Evolutionary conservation across 2,329 filamentous ascomycete species (phyloP).

Genomic region (Tolypocladium tundrense): DNA sequence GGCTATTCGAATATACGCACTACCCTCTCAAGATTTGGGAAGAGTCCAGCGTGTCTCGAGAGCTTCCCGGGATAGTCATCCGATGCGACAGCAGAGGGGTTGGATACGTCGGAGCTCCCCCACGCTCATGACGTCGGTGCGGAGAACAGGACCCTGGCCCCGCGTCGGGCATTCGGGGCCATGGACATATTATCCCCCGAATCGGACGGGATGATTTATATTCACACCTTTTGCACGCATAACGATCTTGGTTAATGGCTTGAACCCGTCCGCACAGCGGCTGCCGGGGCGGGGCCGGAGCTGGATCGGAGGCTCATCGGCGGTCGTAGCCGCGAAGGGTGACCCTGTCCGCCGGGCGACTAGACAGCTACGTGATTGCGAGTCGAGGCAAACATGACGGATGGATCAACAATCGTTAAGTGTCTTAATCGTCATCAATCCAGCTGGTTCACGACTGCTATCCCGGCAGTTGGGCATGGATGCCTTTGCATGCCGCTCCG

Average conservation of each 20-base stretch:
- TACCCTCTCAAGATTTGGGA: not conserved
- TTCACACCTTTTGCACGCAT: not conserved
- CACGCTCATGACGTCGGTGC: not conserved
- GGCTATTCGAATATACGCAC: not conserved
- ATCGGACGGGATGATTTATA: not conserved
- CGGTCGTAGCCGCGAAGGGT: not conserved
- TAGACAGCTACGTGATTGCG: no score
- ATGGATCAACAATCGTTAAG: no score
- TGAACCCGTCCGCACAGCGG: not conserved
- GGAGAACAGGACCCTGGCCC: not conserved
- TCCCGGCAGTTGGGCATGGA: not conserved
- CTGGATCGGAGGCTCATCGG: not conserved
- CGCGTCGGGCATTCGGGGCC: not conserved
- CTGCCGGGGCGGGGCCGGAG: not conserved
- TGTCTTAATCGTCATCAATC: not conserved
- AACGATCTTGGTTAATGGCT: not conserved
- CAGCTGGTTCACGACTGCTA: not conserved
- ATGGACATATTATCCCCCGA: not conserved
- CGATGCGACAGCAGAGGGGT: not conserved
- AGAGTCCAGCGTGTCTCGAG: not conserved
- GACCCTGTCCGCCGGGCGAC: not conserved
- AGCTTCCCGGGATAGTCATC: not conserved
- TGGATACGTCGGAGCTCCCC: not conserved
- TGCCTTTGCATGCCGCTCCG: not conserved
- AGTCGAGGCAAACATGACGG: not conserved